Base-by-base conservation (phyloP, 352 stramenopile species). In the Globisporangium solare region DNA sequence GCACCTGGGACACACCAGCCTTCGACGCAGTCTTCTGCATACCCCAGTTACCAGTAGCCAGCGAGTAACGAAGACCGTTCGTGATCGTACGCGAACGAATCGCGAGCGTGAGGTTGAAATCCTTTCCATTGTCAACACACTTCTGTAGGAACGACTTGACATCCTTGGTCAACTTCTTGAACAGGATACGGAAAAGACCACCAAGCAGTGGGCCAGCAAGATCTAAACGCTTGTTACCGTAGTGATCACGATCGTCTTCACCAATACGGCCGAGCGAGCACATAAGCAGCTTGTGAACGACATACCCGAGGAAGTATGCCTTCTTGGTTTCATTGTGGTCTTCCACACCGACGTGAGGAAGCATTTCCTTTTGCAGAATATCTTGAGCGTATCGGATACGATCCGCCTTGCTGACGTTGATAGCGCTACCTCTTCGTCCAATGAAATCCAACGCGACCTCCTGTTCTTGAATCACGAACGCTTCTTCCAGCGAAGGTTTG, bases 151-250 rank as follows among this genome's bases (percentile, higher is more conserved):
- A 96, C 46, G 86, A 90, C 67, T 97, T 96, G 18, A 99, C 94
- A 64, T 99, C 97, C 77, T 98, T 99, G 6, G 94, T 99, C 43
- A 99, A 79, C 68, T 99, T 99, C 66, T 98, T 92, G 72, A 99
- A 99, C 22, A 99, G 75, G 46, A 98, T 85, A 56, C 97, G 90
- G 79, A 99, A 99, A 42, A 99, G 78, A 35, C 96, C 94, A 27
- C 91, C 97, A 5, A 99, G 78, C 54, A 99, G 71, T 11, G 97
- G 96, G 60, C 98, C 98, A 20, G 97, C 98, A 53, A 99, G 80
- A 90, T 99, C 98, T 35, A 99, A 70, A 39, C 98, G 89, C 70
- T 99, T 99, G 84, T 99, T 99, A 51, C 96, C 97, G 77, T 99
- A 99, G 73, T 99, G 97, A 84, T 99, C 98, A 62, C 97, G 92